Conservation (phyloP, 108 stramenopile species). For the Fistulifera solaris region DNA sequence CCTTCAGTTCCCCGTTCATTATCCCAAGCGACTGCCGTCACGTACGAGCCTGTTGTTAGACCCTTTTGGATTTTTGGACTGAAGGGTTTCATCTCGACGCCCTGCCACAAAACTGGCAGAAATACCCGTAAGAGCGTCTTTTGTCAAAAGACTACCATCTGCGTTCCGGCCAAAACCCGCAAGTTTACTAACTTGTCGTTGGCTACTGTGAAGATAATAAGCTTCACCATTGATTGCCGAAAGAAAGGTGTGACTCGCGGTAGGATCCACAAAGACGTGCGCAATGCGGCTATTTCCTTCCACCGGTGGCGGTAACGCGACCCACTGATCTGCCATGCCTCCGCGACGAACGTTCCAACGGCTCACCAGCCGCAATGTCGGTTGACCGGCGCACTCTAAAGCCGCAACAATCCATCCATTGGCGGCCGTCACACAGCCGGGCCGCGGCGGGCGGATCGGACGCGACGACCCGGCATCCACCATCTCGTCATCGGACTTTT, state of each 20-base stretch:
- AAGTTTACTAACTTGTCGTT: constrained; percentile 37
- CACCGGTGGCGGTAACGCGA: constrained; percentile 33
- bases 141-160: constrained; percentile 32
- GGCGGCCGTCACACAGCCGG: constrained; percentile 59
- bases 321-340: constrained; percentile 30
- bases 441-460: constrained; percentile 50
- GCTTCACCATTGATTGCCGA: constrained; percentile 70
- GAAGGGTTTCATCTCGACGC: constrained; percentile 4
- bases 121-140: constrained; percentile 26
- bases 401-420: constrained; percentile 82
- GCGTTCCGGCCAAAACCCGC: constrained; percentile 63
- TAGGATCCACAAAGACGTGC: constrained; percentile 76
- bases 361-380: constrained; percentile 27
- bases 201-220: constrained; percentile 57
- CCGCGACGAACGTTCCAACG: constrained; percentile 53
- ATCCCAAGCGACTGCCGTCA: constrained; percentile 81
- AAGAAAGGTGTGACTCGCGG: constrained; percentile 69
- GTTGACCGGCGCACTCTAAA: constrained; percentile 41
- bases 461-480: constrained; percentile 25
- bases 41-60: constrained; percentile 60
- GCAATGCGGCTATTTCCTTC: constrained; percentile 30
- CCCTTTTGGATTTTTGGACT: constrained; percentile 34
- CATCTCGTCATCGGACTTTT: constrained; percentile 3
- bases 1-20: constrained; percentile 74
- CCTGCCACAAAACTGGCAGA: constrained; percentile 19